Percentiles rank a stretch among this genome's conserved stretches.
phyloP scores from a whole-genome alignment of 805 yeast species.

The Ogataea populi-albae region DNA sequence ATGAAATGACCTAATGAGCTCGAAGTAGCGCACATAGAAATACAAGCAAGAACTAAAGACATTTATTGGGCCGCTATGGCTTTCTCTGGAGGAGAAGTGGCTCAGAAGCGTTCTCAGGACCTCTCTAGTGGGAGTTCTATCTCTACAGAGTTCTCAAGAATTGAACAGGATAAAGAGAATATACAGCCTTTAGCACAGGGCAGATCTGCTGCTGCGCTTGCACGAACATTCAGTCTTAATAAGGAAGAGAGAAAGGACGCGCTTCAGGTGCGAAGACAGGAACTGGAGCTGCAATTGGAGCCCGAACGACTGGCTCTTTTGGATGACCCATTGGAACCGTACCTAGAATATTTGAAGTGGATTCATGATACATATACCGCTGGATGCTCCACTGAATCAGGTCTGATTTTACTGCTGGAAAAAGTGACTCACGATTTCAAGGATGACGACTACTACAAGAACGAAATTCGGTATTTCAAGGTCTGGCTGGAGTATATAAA shows the following conservation, averaged over 20 bases:
- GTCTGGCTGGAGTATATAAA: slow-evolving; percentile 80
- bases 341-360: slow-evolving; percentile 76
- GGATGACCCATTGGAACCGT: slow-evolving; percentile 83
- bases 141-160: slow-evolving; percentile 26
- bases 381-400: slow-evolving; percentile 59
- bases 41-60: no score
- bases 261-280: slow-evolving; percentile 35
- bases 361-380: slow-evolving; percentile 58
- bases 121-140: no score
- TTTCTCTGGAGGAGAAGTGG: background rate
- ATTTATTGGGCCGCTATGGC: no score
- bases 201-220: slow-evolving; percentile 59
- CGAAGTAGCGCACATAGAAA: no score
- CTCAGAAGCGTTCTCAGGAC: background rate
- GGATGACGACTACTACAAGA: slow-evolving; percentile 63
- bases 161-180: slow-evolving; percentile 74
- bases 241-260: slow-evolving; percentile 13
- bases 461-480: slow-evolving; percentile 76
- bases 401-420: slow-evolving; percentile 63
- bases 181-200: slow-evolving; percentile 67
- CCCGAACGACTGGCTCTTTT: slow-evolving; percentile 47
- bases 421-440: slow-evolving; percentile 67
- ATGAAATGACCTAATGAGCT: slow-evolving; percentile 7
- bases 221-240: slow-evolving; percentile 38
- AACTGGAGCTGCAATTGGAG: slow-evolving; percentile 49